These are phyloP conservation scores for Chimonanthus salicifolius DNA, from an alignment of 164 flowering plant genomes.

Conservation along the genomic window DNA sequence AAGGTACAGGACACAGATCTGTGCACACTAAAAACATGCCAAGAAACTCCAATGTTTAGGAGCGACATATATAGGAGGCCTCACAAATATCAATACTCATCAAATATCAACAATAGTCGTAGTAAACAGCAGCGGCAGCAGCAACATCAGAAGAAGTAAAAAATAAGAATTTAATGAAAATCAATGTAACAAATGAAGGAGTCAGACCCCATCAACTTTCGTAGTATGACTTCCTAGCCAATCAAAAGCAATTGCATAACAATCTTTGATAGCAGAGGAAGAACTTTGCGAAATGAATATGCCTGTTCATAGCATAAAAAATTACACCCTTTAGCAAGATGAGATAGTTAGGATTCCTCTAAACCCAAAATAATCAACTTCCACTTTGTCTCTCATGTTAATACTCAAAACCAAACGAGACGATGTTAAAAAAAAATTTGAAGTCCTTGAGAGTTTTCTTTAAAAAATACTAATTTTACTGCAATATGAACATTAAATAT, in stretches of 20 bases:
- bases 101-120: neutral
- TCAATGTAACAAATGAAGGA: neutral
- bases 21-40: neutral
- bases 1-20: neutral
- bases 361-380: constrained; percentile 7
- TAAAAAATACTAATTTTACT: neutral
- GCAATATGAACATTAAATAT: too few species aligned
- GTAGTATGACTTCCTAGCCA: constrained; percentile 61
- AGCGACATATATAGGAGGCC: neutral
- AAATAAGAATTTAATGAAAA: neutral
- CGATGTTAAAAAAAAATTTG: neutral
- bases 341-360: neutral
- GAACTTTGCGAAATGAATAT: constrained; percentile 84
- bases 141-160: neutral
- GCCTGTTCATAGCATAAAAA: constrained; percentile 42
- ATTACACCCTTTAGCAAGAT: neutral
- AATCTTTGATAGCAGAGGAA: constrained; percentile 63
- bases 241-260: constrained; percentile 80
- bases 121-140: neutral
- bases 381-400: neutral
- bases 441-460: neutral
- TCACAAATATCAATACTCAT: neutral
- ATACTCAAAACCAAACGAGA: neutral
- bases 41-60: neutral
- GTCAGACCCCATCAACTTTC: neutral